phyloP scores from a whole-genome alignment of 352 stramenopile species.

The Hyaloperonospora arabidopsidis region DNA sequence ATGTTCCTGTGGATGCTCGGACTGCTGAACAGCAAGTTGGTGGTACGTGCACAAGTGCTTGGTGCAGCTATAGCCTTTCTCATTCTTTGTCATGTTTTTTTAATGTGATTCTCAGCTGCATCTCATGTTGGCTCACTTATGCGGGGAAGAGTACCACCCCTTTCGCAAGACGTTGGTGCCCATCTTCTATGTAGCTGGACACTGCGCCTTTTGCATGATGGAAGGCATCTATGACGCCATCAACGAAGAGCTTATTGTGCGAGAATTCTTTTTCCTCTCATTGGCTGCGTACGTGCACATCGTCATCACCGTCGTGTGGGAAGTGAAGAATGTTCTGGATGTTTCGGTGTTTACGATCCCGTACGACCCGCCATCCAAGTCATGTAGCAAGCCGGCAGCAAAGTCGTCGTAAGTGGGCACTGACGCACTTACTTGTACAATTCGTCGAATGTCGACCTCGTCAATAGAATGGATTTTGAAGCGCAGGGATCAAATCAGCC shows the following conservation, averaged over 20 bases:
- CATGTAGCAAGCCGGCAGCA: constrained; percentile 15
- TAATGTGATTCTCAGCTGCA: constrained; percentile 40
- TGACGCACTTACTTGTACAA: background rate
- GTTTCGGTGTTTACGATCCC: constrained; percentile 79
- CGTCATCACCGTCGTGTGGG: constrained; percentile 79
- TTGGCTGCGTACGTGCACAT: constrained; percentile 81
- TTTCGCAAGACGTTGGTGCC: constrained; percentile 86
- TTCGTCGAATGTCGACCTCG: too few species aligned
- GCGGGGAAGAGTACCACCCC: constrained; percentile 81
- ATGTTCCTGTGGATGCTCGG: constrained; percentile 85
- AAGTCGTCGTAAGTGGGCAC: constrained; percentile 21
- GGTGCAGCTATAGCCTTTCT: background rate
- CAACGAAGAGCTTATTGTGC: constrained; percentile 74
- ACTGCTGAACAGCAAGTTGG: constrained; percentile 83
- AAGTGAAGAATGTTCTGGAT: constrained; percentile 79
- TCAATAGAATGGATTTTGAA: constrained; percentile 1
- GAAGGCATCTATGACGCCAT: constrained; percentile 78
- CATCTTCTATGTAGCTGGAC: constrained; percentile 83
- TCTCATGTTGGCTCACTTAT: constrained; percentile 83
- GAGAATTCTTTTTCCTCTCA: constrained; percentile 86
- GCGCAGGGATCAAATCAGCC: background rate
- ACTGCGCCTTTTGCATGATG: constrained; percentile 76
- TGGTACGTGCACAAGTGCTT: constrained; percentile 35
- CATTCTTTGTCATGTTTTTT: background rate
- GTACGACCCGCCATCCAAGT: constrained; percentile 21